Base-by-base conservation (phyloP, 2,329 filamentous ascomycete genomes). In the Cercospora citrullina region DNA sequence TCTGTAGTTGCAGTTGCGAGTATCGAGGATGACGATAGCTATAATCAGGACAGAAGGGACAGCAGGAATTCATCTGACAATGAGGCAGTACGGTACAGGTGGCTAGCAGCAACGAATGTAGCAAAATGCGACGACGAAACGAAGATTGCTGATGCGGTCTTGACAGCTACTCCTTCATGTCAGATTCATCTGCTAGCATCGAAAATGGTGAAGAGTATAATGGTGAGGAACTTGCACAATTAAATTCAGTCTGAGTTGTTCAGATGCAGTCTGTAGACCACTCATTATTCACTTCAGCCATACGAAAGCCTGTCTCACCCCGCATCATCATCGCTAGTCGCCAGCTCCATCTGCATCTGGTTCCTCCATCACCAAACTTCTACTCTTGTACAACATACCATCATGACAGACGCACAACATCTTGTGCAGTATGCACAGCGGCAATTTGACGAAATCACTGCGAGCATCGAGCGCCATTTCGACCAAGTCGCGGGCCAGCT, bases 391-490 rank as follows among this genome's bases (percentile, higher is more conserved):
- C 30, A 30, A 58, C 53, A 58, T 31, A 42, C 14, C 26, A 61
- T 18, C 60, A 79, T 79, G 77, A 79, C 77, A 1, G 77, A 79
- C 68, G 77, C 77, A 21, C 76, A 78, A 67, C 74, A 77, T 23
- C 69, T 79, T 60, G 77, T 79, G 72, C 74, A 79, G 68, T 74
- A 68, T 60, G 77, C 77, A n/a, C 75, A 75, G 30, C 68, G 66
- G 26, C 77, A 79, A 53, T 78, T 79, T 73, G 75, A 79, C 68
- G 86, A 91, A 63, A 86, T 94, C 69, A 92, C 92, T 77, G 90
- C 93, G 71, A 90, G 90, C 72, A 87, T 96, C 78, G 92, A 97
- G 80, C 85, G 86, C 67, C 89, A 93, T 77, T 90, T 97, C 79
- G 92, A 97, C 75, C 84, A 86, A 68, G 89, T 92, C 55, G 91